Evolutionary conservation across 805 yeast species (phyloP).

Genomic region (Yamadazyma olivae): DNA sequence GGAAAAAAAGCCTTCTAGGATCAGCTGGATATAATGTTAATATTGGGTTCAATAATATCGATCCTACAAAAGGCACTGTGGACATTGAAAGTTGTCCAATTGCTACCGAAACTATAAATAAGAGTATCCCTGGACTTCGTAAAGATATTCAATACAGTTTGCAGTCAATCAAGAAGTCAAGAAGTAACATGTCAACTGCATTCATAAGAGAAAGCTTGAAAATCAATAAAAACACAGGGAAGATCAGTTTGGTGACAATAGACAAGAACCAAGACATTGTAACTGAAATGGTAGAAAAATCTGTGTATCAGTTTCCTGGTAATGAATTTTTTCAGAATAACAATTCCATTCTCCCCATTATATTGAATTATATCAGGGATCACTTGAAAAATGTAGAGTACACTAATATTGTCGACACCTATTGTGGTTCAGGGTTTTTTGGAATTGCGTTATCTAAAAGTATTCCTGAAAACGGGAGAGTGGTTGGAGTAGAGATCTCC

Average conservation of each 20-base stretch:
- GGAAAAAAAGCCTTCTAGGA: slow-evolving; percentile 9
- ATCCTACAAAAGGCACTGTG: slow-evolving; percentile 20
- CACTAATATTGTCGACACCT: slow-evolving; percentile 37
- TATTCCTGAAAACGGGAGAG: slow-evolving; percentile 26
- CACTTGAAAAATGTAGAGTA: slow-evolving; percentile 14
- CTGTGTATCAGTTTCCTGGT: slow-evolving; percentile 35
- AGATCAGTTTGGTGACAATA: slow-evolving; percentile 20
- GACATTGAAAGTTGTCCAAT: slow-evolving; percentile 38
- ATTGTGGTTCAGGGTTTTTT: slow-evolving; percentile 47
- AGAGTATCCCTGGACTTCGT: slow-evolving; percentile 16
- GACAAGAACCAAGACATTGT: slow-evolving; percentile 24
- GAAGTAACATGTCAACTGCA: slow-evolving; percentile 11
- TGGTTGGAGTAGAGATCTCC: slow-evolving; percentile 42
- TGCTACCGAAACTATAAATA: slow-evolving; percentile 30
- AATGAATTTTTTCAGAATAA: slow-evolving; percentile 42
- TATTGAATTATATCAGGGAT: slow-evolving; percentile 28
- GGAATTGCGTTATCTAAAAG: slow-evolving; percentile 33
- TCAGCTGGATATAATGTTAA: not conserved
- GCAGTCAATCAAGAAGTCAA: slow-evolving; percentile 1
- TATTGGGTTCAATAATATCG: slow-evolving; percentile 30
- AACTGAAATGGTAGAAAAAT: slow-evolving; percentile 34
- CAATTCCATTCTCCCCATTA: slow-evolving; percentile 30
- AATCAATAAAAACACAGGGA: slow-evolving; percentile 28
- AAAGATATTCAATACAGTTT: slow-evolving; percentile 7
- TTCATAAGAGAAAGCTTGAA: slow-evolving; percentile 32